A percentile compares a stretch with the other conserved stretches of the same genome.
These are phyloP conservation scores for Talaromyces marneffei DNA, from an alignment of 2,329 filamentous ascomycete species.

Conservation along the genomic window DNA sequence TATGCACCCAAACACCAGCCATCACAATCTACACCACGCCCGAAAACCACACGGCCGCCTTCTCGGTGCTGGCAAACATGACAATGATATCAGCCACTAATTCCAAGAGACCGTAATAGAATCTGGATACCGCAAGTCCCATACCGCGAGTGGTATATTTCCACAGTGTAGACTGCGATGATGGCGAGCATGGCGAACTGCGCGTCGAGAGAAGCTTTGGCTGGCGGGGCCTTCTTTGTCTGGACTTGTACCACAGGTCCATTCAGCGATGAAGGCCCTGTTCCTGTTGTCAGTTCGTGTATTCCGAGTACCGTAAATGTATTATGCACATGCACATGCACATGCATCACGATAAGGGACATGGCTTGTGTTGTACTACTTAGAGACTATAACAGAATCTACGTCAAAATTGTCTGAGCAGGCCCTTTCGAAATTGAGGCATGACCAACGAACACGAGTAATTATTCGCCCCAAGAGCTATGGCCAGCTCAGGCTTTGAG, in stretches of 20 bases:
- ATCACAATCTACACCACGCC: slow-evolving; percentile 19
- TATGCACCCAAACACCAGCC: slow-evolving; percentile 18
- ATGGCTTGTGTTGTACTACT: too few relatives aligned
- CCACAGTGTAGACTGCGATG: slow-evolving; percentile 18
- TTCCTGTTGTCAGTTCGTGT: background rate
- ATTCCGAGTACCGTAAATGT: too few relatives aligned
- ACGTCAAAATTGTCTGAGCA: too few relatives aligned
- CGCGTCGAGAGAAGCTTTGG: slow-evolving; percentile 11
- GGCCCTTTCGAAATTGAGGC: too few relatives aligned
- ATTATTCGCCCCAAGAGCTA: too few relatives aligned
- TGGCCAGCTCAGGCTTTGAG: background rate
- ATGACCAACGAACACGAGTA: too few relatives aligned
- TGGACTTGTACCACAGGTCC: slow-evolving; percentile 21
- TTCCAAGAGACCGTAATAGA: slow-evolving; percentile 16
- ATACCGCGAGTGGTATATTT: slow-evolving; percentile 18
- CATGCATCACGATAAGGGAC: too few relatives aligned
- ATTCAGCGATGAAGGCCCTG: slow-evolving; percentile 20
- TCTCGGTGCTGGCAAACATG: slow-evolving; percentile 12
- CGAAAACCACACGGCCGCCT: slow-evolving; percentile 19
- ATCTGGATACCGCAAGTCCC: slow-evolving; percentile 15
- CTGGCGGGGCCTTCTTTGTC: slow-evolving; percentile 17
- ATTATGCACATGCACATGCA: too few relatives aligned
- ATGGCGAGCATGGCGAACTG: slow-evolving; percentile 15
- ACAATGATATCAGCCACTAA: slow-evolving; percentile 16
- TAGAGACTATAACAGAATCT: too few relatives aligned